Base-by-base conservation (phyloP, 2,329 filamentous ascomycete species). In the Tolypocladium paradoxum region DNA sequence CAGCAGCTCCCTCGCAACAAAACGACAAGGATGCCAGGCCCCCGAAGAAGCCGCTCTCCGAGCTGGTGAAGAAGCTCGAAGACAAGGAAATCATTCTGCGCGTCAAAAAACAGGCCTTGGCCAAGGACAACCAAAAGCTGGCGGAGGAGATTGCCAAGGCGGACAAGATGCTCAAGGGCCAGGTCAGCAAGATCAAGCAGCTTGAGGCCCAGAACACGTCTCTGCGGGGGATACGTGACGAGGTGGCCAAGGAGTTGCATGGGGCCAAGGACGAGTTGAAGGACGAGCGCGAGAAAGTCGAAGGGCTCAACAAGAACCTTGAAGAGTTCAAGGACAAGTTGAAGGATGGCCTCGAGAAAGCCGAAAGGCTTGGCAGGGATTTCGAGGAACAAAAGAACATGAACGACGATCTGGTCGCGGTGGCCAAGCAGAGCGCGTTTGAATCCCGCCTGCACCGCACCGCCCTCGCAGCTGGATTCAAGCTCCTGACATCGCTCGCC, bases 401-500 rank as follows among this genome's bases (percentile, higher is more conserved):
- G 6, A 18, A n/a, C 3, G 14, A 37, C 5, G 29, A 24, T 6
- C 43, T 52, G 36, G 20, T 9, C n/a, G 24, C 2, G 6, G 7
- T 37, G 18, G 7, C 7, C 14, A 24, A 36, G 2, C 2, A 4
- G 5, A 11, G 6, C 16, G n/a, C 16, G n/a, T 54, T 43, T 27
- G 35, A 54, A 20, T 38, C 46, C 8, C 52, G 52, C 4, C 20
- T 51, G 50, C 49, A 43, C 49, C 51, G 53, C 20, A 54, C 54
- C 8, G 55, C 55, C 12, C 48, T 57, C 6, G 40, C 40, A 6
- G 54, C 54, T 3, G 52, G 47, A 1, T 55, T 55, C 43, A 54
- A 57, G 43, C 24, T 57, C 6, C 9, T 55, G 7, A 33, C 50
- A 8, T 38, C 43, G 6, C 27, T 55, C 5, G 12, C 3, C 6